Base-by-base conservation (phyloP, 2,329 filamentous ascomycete genomes). In the Akanthomyces muscarius region DNA sequence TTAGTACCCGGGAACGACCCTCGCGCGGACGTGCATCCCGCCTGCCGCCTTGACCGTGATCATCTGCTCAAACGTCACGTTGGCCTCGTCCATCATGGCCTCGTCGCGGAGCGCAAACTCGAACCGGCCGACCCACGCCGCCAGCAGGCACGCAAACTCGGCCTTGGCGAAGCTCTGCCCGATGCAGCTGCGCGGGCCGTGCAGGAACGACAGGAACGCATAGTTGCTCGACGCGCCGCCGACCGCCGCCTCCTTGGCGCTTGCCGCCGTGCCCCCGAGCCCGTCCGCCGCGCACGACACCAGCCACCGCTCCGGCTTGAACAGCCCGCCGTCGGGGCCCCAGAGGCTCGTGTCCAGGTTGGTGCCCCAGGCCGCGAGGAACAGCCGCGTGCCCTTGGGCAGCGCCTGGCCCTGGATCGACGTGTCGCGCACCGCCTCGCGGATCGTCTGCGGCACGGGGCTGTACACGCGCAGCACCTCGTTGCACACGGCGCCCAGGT, bases 131-230 rank as follows among this genome's bases (percentile, higher is more conserved):
- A 91, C 82, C 75, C 88, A 80, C 1, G 82, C 82, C 14, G 89
- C 89, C 14, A 95, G 71, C 63, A 94, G 72, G 71, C 88, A 91
- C 11, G 88, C 86, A 74, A 93, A 86, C 76, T 94, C 91, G 0
- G 87, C 84, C 69, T 85, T 86, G 0, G 90, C 87, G 71, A 93
- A 93, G 0, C 80, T 80, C 71, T 88, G 84, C 0, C 92, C 92
- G 66, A 96, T 96, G 70, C 92, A 96, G 68, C 88, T 89, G 58
- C 92, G 78, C 0, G 91, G 91, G 0, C 92, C 92, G 70, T 96
- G 91, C 57, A 96, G 73, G 74, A 96, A 96, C 0, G 90, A 93
- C 73, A 93, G 71, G 66, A 89, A 87, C 1, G 84, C 81, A 71
- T 89, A 92, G 71, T 91, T 91, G 62, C 81, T 89, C 3, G 79